Evolutionary conservation across 257 asterid species (phyloP), one percentile per base, ranked within the genome.

Genomic region (Nicotiana knightiana): DNA sequence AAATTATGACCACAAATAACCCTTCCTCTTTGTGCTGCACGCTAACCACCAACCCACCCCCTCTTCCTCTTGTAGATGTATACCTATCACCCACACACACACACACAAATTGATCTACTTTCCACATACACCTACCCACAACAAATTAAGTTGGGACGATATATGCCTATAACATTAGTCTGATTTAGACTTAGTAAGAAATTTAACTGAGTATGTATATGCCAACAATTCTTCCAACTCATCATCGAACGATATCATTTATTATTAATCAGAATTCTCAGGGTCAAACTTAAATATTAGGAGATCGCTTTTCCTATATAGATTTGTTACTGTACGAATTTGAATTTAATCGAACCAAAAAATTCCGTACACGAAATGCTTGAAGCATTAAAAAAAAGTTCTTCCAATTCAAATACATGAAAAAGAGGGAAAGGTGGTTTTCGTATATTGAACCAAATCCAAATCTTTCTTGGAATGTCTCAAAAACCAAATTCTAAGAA

Each of bases 1-100:
- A 76, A 85, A 92, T 88, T 84, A 90, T 90, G 86, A 86, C 91
- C 88, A 89, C 88, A 43, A 43, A 43, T 43, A 86, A 85, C 80
- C 81, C 83, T 83, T 84, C 87, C 79, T 65, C 87, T 87, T 82
- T 62, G 63, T 82, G 59, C 90, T 84, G 97, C 97, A 93, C 87
- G 97, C 97, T 93, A 89, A 90, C 98, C 94, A 90, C 97, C 96
- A 86, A 90, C 87, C 93, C 81, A 84, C 84, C 17, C 24, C 24
- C 55, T 24, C 10, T 15, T 61, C 35, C 67, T 39, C 54, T 39
- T 37, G n/a, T 59, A 59, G 46, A 58, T 58, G 70, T 79, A 79
- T 64, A 61, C 58, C 54, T 78, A 78, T 35, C 73, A 51, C 35
- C 63, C 53, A 66, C 51, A 30, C 61, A 58, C 63, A 58, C 63